Conservation (phyloP, 805 yeast genomes). For the Starmerella kuoi region DNA sequence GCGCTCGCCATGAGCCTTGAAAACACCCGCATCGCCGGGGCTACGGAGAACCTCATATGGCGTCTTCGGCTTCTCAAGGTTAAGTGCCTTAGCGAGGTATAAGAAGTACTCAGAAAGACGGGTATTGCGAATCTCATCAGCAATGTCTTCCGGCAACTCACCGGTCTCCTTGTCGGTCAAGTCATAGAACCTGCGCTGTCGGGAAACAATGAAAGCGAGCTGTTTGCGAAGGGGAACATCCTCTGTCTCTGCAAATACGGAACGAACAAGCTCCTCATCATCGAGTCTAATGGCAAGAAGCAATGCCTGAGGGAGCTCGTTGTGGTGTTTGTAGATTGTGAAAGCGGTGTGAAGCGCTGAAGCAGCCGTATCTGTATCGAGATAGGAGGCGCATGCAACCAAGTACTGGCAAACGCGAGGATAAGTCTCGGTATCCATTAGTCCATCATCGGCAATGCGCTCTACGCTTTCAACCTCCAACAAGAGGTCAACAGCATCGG, state of each 20-base stretch:
- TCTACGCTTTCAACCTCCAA: conserved; percentile 83
- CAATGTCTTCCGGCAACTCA: conserved; percentile 39
- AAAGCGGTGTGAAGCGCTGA: conserved; percentile 80
- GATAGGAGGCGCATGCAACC: conserved; percentile 90
- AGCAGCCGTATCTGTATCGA: conserved; percentile 89
- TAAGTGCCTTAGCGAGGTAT: conserved; percentile 75
- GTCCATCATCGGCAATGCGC: conserved; percentile 48
- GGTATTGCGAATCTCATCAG: conserved; percentile 71
- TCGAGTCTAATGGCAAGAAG: conserved; percentile 74
- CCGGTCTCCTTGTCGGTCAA: conserved; percentile 26
- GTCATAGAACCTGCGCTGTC: conserved; percentile 71
- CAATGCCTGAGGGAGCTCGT: conserved; percentile 78
- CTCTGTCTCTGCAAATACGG: conserved; percentile 50
- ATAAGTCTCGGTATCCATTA: conserved; percentile 72
- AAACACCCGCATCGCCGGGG: conserved; percentile 49
- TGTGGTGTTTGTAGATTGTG: conserved; percentile 66
- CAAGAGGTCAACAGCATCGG: conserved; percentile 91
- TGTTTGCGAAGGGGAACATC: conserved; percentile 74
- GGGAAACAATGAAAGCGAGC: conserved; percentile 76
- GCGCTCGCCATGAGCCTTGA: conserved; percentile 40
- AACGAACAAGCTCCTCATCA: conserved; percentile 59
- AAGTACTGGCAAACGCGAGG: conserved; percentile 86
- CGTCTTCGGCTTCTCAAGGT: conserved; percentile 74
- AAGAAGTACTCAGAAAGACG: conserved; percentile 66
- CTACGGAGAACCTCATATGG: conserved; percentile 93